Evolutionary conservation across 2,329 filamentous ascomycete species (phyloP).

Genomic region (Paramyrothecium roridum): DNA sequence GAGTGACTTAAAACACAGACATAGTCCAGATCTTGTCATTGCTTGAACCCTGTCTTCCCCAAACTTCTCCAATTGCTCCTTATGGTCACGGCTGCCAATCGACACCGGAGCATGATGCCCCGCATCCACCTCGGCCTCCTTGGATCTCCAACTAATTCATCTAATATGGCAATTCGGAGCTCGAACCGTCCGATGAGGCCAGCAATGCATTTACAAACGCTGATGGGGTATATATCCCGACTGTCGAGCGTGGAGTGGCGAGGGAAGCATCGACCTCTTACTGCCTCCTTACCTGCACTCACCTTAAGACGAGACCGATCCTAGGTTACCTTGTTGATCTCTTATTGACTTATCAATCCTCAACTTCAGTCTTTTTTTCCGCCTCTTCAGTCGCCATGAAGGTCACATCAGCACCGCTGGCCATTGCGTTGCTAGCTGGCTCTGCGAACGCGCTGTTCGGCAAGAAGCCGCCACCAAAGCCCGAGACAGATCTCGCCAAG

Average conservation of each 20-base stretch:
- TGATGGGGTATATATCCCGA: slow-evolving; percentile 2
- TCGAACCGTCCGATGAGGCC: slow-evolving; percentile 22
- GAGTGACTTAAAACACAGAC: too few species aligned
- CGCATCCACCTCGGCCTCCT: background rate
- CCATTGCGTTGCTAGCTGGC: slow-evolving; percentile 8
- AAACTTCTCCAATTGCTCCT: background rate
- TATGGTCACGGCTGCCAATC: background rate
- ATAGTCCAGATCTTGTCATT: background rate
- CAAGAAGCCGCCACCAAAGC: slow-evolving; percentile 17
- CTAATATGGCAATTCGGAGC: slow-evolving; percentile 20
- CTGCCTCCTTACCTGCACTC: too few species aligned
- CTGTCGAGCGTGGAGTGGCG: background rate
- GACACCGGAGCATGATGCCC: background rate
- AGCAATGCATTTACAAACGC: slow-evolving; percentile 12
- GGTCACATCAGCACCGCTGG: slow-evolving; percentile 7
- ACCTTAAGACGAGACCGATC: too few species aligned
- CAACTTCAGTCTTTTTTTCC: background rate
- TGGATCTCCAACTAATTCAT: background rate
- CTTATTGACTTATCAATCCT: background rate
- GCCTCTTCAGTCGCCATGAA: slow-evolving; percentile 14
- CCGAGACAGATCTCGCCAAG: slow-evolving; percentile 29
- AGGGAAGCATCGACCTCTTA: background rate
- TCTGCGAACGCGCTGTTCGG: slow-evolving; percentile 22
- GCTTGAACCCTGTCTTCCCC: background rate
- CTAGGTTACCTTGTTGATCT: too few species aligned